Base-by-base conservation (phyloP, 148 eudicot genomes). In the Rhododendron griersonianum region DNA sequence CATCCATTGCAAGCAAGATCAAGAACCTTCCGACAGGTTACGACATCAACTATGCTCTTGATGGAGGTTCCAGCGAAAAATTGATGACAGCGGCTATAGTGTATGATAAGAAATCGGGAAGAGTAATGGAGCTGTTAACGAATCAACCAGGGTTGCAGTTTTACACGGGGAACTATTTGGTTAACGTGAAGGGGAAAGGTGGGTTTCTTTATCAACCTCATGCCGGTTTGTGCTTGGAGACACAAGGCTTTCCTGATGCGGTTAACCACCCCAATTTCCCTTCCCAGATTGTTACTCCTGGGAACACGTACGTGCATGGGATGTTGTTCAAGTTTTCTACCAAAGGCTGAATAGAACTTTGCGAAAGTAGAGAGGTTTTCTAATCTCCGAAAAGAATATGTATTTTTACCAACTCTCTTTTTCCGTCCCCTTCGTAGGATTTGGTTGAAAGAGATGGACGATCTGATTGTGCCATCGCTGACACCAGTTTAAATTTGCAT, bases 231-330 rank as follows among this genome's bases (percentile, higher is more conserved):
- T 93, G 96, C 75, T 91, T 96, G 90, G 98, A 96, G 91, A 94
- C 96, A 48, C 98, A 96, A 79, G 98, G 92, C 18, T 94, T 92
- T 37, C 98, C 98, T 3, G 98, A 96, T 67, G 86, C 98, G 10
- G 98, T 94, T 15, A 93, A 96, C 85, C 96, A 94, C 37, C 94
- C 92, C 1, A 93, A 91, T 84, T 96, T 94, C 80, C 98, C 98
- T 28, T 90, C 95, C 3, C 91, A 89, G 75, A 94, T 94, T 48
- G 91, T 93, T 47, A 35, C 51, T 35, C 89, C 93, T 1, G 94
- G 98, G 13, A 82, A 93, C 39, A 76, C 47, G 44, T 96, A 96
- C 28, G 57, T 86, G 41, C 98, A 96, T 84, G 2, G 19, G 4
- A 92, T 96, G 98, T 92, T 96, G 98, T 92, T 83, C 59, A 83